Conservation (phyloP, 2,329 filamentous ascomycete species). For the Sporothrix pallida region DNA sequence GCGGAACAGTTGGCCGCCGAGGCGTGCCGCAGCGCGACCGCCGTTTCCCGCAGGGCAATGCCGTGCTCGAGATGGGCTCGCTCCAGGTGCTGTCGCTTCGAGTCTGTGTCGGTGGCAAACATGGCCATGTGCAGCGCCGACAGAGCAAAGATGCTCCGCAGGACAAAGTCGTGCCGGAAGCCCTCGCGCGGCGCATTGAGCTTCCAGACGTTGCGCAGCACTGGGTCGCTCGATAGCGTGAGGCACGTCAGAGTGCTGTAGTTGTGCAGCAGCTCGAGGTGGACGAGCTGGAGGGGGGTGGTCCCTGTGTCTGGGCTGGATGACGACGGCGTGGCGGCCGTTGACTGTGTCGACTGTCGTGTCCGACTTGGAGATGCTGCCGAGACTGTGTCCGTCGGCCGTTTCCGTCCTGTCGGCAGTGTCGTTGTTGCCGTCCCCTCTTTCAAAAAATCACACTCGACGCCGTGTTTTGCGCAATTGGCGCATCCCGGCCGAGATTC, state of each 20-base stretch:
- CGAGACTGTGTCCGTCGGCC: not conserved
- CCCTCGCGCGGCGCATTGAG: conserved; percentile 55
- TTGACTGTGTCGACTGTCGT: not conserved
- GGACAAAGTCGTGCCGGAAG: conserved; percentile 54
- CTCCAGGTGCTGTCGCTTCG: conserved; percentile 42
- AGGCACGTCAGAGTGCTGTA: conserved; percentile 56
- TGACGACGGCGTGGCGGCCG: not conserved
- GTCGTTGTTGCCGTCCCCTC: not conserved
- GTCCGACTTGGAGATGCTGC: too few species aligned
- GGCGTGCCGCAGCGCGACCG: not conserved
- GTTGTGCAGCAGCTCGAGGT: conserved; percentile 61
- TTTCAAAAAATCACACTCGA: not conserved
- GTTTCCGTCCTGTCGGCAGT: not conserved
- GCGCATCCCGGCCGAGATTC: conserved; percentile 11
- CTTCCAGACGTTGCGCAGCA: conserved; percentile 54
- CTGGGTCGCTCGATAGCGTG: conserved; percentile 52
- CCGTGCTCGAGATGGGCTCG: not conserved
- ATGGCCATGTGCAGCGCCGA: conserved; percentile 57
- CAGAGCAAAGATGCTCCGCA: conserved; percentile 56
- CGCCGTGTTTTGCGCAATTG: conserved; percentile 14
- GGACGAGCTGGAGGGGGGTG: conserved; percentile 37
- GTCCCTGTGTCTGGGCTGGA: not conserved
- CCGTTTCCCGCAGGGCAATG: conserved; percentile 38
- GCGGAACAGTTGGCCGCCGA: conserved; percentile 20
- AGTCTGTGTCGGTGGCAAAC: conserved; percentile 38